Percentiles rank a stretch among this genome's conserved stretches.
phyloP scores from a whole-genome alignment of 2,329 filamentous ascomycete species.

The Aureobasidium sp. region DNA sequence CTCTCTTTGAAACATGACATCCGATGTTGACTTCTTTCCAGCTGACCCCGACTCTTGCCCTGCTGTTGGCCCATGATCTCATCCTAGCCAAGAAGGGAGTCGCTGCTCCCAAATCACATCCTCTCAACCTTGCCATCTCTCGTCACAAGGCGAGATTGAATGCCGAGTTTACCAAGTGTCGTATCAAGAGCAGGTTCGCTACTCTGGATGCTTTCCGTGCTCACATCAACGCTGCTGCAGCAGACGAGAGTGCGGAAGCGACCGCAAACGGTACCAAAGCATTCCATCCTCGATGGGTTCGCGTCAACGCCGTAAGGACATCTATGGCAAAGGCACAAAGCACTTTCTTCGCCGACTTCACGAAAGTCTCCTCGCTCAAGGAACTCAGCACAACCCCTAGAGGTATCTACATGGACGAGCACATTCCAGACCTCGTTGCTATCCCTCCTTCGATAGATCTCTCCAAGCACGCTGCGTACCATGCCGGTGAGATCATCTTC shows the following conservation, averaged over 20 bases:
- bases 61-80: conserved; percentile 80
- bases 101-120: conserved; percentile 69
- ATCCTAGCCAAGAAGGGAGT: conserved; percentile 75
- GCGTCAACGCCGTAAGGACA: conserved; percentile 71
- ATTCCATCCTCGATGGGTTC: conserved; percentile 79
- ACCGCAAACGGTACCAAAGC: conserved; percentile 33
- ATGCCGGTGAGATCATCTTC: conserved; percentile 68
- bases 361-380: conserved; percentile 50
- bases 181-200: conserved; percentile 61
- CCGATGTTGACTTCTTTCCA: conserved; percentile 35
- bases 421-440: conserved; percentile 78
- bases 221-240: conserved; percentile 40
- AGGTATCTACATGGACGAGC: conserved; percentile 61
- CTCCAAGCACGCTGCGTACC: conserved; percentile 64
- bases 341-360: conserved; percentile 61
- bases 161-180: conserved; percentile 73
- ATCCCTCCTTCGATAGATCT: conserved; percentile 64
- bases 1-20: not conserved
- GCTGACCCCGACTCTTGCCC: conserved; percentile 69
- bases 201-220: conserved; percentile 58
- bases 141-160: conserved; percentile 71
- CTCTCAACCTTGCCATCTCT: conserved; percentile 64
- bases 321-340: conserved; percentile 62
- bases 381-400: conserved; percentile 37
- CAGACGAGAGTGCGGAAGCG: conserved; percentile 22